A percentile compares a stretch with the other conserved stretches of the same genome.
Evolutionary conservation across 306 rosid species (phyloP).

Genomic region (Casuarina glauca): DNA sequence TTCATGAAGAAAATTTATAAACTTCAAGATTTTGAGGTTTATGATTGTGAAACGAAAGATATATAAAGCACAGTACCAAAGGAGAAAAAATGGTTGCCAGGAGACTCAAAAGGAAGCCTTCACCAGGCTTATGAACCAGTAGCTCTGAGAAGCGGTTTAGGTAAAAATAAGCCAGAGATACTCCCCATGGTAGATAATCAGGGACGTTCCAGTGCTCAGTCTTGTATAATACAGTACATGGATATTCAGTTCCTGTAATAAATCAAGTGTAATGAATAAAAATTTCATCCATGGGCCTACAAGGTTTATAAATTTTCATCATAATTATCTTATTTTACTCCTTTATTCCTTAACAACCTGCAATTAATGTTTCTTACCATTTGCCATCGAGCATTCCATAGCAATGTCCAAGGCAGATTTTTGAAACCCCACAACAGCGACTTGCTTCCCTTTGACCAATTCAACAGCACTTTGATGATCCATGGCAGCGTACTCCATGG

Average conservation of each 20-base stretch:
- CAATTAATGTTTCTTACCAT: conserved; percentile 31
- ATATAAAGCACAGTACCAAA: conserved; percentile 32
- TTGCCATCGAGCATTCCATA: conserved; percentile 55
- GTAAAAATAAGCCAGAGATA: conserved; percentile 51
- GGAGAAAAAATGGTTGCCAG: conserved; percentile 62
- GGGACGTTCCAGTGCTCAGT: conserved; percentile 61
- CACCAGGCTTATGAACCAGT: conserved; percentile 67
- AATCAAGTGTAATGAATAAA: not conserved
- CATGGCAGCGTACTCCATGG: conserved; percentile 49
- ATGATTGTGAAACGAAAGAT: too few relatives aligned
- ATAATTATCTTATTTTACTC: too few relatives aligned
- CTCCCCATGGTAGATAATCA: conserved; percentile 70
- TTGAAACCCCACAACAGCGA: conserved; percentile 60
- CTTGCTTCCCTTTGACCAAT: conserved; percentile 44
- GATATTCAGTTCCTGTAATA: conserved; percentile 47
- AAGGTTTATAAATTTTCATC: not conserved
- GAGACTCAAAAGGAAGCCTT: conserved; percentile 47
- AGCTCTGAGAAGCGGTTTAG: conserved; percentile 67
- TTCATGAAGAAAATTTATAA: not conserved
- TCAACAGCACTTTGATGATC: conserved; percentile 41
- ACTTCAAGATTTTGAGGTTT: not conserved
- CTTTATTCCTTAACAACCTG: too few relatives aligned
- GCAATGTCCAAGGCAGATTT: conserved; percentile 67
- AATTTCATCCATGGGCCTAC: not conserved
- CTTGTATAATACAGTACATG: conserved; percentile 62